phyloP scores from a whole-genome alignment of 805 yeast species.

The Yamadazyma sp. region DNA sequence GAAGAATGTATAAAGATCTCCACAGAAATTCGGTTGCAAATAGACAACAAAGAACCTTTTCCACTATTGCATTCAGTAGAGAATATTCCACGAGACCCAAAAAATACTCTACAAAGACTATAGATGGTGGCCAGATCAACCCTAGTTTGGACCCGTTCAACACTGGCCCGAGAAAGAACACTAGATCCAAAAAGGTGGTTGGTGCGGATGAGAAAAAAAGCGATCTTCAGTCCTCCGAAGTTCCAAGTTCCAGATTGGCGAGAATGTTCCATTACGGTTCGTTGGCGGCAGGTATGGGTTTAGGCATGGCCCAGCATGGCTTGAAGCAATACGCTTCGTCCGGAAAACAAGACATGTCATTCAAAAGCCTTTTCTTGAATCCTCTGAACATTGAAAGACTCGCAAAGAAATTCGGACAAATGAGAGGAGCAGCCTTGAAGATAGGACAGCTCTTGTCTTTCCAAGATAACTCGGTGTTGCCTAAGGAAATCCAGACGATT shows the following conservation, averaged over 20 bases:
- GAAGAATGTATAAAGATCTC: constrained; percentile 7
- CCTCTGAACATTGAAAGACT: constrained; percentile 84
- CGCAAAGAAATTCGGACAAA: constrained; percentile 82
- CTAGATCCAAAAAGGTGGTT: constrained; percentile 12
- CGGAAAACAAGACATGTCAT: constrained; percentile 41
- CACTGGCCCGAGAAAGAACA: constrained; percentile 1
- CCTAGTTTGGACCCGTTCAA: constrained; percentile 11
- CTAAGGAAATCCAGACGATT: constrained; percentile 79
- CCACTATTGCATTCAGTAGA: constrained; percentile 7
- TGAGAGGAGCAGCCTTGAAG: constrained; percentile 99
- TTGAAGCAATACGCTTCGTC: constrained; percentile 65
- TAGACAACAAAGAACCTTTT: constrained; percentile 8
- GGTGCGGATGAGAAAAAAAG: constrained; percentile 20
- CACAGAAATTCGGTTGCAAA: constrained; percentile 4
- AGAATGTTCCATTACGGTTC: constrained; percentile 91
- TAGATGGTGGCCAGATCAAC: constrained; percentile 8
- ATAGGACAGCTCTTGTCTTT: constrained; percentile 96
- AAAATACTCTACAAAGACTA: constrained; percentile 19
- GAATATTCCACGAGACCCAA: constrained; percentile 5
- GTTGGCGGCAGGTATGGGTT: constrained; percentile 86
- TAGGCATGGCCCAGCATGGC: constrained; percentile 79
- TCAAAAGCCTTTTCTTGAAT: constrained; percentile 64
- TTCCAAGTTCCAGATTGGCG: constrained; percentile 85
- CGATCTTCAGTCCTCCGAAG: constrained; percentile 58
- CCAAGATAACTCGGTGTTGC: constrained; percentile 84